Evolutionary conservation across 306 rosid genomes (phyloP), one percentile per base, ranked within the genome.

Genomic region (Cicer chorassanicum): DNA sequence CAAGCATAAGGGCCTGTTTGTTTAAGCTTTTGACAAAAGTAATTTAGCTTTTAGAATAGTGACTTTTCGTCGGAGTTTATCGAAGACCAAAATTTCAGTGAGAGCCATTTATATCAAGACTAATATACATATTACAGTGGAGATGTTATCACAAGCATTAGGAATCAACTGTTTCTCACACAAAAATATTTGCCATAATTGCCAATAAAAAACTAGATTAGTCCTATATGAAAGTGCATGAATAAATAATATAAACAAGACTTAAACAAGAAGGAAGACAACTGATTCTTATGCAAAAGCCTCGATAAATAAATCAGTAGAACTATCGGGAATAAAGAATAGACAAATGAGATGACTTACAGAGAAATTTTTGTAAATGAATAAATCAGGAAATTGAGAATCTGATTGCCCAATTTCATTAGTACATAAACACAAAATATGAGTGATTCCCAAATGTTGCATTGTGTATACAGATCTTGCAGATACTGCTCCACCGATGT

Each of bases 331-430:
- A 7, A n/a, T 57, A 13, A 57, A 38, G 57, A 41, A 1, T 19
- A 60, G 66, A 46, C 53, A 61, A 11, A 66, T 73, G 60, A 55
- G 40, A 41, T 69, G 68, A 45, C 98, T 85, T 74, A 92, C 98
- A 38, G 86, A 92, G 77, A 90, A 94, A 50, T 91, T 94, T 82
- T 82, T 90, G 82, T 94, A 94, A 49, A 75, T 65, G 38, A 94
- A 90, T 13, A 85, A 84, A 79, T 90, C 92, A n/a, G 97, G 95
- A 84, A 81, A 92, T 79, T 94, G 98, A 78, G 96, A 86, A 86
- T 92, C 97, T n/a, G 96, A 87, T 81, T 94, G 98, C 50, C 98
- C 97, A 72, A 92, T 88, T 85, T 94, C 98, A 61, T 88, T 92
- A 61, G 95, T 82, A 79, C 98, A 94, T 80, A 94, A 81, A 56